A percentile compares a stretch with the other conserved stretches of the same genome.
These are phyloP conservation scores for Phyllosticta citrichinensis DNA, from an alignment of 2,329 filamentous ascomycete species.

Conservation along the genomic window DNA sequence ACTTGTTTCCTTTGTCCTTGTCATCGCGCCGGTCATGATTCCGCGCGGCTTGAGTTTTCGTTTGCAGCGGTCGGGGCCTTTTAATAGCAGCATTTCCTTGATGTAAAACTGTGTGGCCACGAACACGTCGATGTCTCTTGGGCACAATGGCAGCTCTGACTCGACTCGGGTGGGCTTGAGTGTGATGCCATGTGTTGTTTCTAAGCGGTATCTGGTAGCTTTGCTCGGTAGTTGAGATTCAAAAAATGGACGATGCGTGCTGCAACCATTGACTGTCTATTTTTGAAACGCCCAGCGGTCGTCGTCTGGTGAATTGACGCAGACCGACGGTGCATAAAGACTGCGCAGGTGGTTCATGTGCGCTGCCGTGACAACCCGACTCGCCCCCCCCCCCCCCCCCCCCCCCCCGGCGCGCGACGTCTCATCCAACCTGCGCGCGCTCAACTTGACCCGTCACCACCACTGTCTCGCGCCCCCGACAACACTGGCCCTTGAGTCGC, in stretches of 20 bases:
- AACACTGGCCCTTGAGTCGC: not conserved
- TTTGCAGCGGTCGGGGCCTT: not conserved
- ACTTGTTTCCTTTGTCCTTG: not conserved
- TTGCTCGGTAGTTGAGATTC: slow-evolving; percentile 2
- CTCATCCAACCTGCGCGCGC: not conserved
- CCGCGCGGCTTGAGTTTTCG: not conserved
- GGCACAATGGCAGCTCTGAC: not conserved
- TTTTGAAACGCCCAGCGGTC: not conserved
- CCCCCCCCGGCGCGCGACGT: not conserved
- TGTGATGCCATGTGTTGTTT: not conserved
- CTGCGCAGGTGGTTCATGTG: not conserved
- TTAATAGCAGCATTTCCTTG: not conserved
- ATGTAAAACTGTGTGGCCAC: not conserved
- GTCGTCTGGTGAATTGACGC: not conserved
- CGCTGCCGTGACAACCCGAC: not conserved
- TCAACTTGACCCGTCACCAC: not conserved
- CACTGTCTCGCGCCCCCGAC: not conserved
- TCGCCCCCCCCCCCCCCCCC: no score
- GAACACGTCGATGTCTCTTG: not conserved
- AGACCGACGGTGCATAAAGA: not conserved
- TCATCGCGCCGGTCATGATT: not conserved
- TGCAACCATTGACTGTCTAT: not conserved
- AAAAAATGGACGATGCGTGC: not conserved
- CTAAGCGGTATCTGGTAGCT: slow-evolving; percentile 1
- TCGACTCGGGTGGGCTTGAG: not conserved